Evolutionary conservation across 306 rosid species (phyloP).

Genomic region (Medicago arabica): DNA sequence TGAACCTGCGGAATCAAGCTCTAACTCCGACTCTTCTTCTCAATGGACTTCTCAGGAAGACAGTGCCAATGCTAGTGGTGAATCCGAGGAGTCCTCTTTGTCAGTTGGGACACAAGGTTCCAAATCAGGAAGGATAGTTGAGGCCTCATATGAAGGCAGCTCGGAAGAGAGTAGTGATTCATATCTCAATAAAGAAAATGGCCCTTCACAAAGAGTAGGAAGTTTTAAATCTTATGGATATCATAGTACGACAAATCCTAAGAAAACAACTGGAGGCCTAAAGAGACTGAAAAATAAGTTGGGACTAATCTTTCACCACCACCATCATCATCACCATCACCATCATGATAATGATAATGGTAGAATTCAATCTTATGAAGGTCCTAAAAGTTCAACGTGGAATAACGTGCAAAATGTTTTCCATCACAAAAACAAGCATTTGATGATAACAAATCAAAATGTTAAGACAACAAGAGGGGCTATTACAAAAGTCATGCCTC

Average conservation of each 20-base stretch:
- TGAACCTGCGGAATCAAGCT: conserved; percentile 43
- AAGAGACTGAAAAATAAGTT: conserved; percentile 67
- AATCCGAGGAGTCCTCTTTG: conserved; percentile 38
- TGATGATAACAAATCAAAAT: conserved; percentile 12
- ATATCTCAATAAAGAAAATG: conserved; percentile 18
- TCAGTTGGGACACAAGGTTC: conserved; percentile 26
- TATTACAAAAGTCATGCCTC: conserved; percentile 35
- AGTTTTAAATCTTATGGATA: conserved; percentile 43
- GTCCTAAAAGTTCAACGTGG: conserved; percentile 50
- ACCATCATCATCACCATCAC: conserved; percentile 77
- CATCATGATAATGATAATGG: conserved; percentile 43
- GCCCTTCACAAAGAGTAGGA: conserved; percentile 41
- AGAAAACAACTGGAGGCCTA: conserved; percentile 52
- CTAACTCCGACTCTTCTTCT: conserved; percentile 42
- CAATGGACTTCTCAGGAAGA: conserved; percentile 47
- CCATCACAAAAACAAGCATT: conserved; percentile 35
- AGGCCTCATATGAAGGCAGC: conserved; percentile 37
- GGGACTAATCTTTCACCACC: conserved; percentile 80
- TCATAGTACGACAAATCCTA: conserved; percentile 19
- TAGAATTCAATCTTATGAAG: not conserved
- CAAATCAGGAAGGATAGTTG: conserved; percentile 22
- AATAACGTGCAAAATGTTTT: conserved; percentile 53
- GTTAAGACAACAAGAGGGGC: conserved; percentile 38
- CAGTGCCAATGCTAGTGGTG: conserved; percentile 23
- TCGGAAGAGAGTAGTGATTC: conserved; percentile 44